Percentiles rank a stretch among this genome's conserved stretches.
Conservation (phyloP, 345 rosid genomes). For the Erodium maritimum region DNA sequence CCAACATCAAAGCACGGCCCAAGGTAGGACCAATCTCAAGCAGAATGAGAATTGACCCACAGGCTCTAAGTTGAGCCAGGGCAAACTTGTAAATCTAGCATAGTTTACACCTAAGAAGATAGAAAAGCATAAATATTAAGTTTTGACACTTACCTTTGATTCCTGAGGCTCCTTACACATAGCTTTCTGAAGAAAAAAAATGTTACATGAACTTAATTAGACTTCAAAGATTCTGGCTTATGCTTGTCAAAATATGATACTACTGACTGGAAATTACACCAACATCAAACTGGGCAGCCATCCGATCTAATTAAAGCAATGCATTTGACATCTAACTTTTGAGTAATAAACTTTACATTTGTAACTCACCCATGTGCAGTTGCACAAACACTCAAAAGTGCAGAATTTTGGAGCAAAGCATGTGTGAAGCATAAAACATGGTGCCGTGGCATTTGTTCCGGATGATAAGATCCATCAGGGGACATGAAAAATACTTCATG, state of each 20-base stretch:
- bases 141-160: conserved; percentile 42
- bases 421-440: not conserved
- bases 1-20: not conserved
- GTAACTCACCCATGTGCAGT: not conserved
- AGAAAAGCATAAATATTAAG: conserved; percentile 1
- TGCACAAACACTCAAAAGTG: not conserved
- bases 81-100: not conserved
- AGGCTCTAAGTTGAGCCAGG: not conserved
- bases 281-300: not conserved
- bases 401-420: not conserved
- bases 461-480: too few relatives aligned
- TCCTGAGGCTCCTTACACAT: conserved; percentile 68
- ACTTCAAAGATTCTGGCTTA: not conserved
- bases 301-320: not conserved
- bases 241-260: not conserved
- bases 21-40: not conserved
- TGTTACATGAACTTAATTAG: too few relatives aligned
- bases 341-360: not conserved
- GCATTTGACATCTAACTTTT: not conserved
- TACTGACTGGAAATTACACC: not conserved
- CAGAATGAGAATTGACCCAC: not conserved
- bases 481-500: too few relatives aligned
- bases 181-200: conserved; percentile 52
- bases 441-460: too few relatives aligned
- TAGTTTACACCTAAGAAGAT: not conserved